Base-by-base conservation (phyloP, 2,329 filamentous ascomycete species). In the Microdochium trichocladiopsis region DNA sequence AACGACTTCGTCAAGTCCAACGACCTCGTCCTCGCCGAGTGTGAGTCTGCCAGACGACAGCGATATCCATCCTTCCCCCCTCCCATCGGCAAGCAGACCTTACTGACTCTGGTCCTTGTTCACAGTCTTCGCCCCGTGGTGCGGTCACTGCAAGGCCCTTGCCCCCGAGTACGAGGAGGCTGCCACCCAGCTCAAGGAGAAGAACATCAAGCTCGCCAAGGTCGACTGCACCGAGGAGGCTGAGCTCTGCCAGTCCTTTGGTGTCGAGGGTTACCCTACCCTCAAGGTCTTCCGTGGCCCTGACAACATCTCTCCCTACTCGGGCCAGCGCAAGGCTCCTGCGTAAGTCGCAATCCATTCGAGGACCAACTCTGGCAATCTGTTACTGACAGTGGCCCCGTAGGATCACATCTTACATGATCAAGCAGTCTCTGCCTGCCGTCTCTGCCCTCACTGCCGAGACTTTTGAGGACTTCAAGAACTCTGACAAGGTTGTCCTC, bases 91-190 rank as follows among this genome's bases (percentile, higher is more conserved):
- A 6, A 4, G 25, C 22, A 9, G 43, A 22, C 3, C 33, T 54
- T 48, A 53, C 72, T 80, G 66, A 79, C 66, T 48, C 47, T 41
- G 37, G 3, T 51, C 25, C 47, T 52, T 52, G 6, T 23, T 18
- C 6, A 54, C 57, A 90, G 87, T 96, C 84, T 96, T 90, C 71
- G 93, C 93, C 61, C 92, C 93, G 63, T 95, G 93, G 92, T 95
- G 89, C 64, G 93, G 92, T 60, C 93, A 97, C 82, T 97, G 93
- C 88, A 97, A 99, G 81, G 93, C 93, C 55, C 89, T 99, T 60
- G 94, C 88, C 57, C 88, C 89, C 68, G 89, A 94, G 75, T 95
- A 94, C 72, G 90, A 95, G 76, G 84, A 89, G 70, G 89, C 90
- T 50, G 90, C 90, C 50, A 92, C 88, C 25, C 79, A 83, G 28